Percentiles rank a stretch among this genome's conserved stretches.
Evolutionary conservation across 2,329 filamentous ascomycete genomes (phyloP).

Genomic region (Chaetomium olivaceum): DNA sequence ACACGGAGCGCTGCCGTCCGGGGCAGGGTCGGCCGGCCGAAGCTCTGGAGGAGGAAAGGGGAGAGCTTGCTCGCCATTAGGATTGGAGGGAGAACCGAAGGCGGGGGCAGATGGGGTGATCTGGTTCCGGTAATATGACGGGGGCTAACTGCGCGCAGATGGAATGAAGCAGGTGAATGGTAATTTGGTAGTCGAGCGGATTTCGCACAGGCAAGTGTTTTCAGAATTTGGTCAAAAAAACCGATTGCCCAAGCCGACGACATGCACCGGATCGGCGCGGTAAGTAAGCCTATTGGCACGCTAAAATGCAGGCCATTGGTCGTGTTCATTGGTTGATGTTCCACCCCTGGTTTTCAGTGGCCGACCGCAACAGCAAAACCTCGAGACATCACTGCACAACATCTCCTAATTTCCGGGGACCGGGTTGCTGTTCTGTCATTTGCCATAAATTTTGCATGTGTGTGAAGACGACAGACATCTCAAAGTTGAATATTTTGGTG

Average conservation of each 20-base stretch:
- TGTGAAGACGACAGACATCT: neutral
- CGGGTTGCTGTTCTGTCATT: neutral
- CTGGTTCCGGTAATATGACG: neutral
- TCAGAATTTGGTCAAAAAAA: slow-evolving; percentile 2
- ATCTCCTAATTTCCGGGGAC: neutral
- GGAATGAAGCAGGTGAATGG: neutral
- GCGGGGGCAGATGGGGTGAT: neutral
- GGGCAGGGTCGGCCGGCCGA: slow-evolving; percentile 22
- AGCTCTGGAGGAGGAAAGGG: slow-evolving; percentile 18
- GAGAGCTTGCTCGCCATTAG: slow-evolving; percentile 28
- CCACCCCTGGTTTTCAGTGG: neutral
- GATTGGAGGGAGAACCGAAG: neutral
- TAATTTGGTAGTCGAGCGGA: neutral
- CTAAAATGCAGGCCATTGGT: neutral
- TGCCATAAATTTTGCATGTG: no score
- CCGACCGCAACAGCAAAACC: neutral
- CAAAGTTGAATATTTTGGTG: neutral
- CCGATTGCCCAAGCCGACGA: neutral
- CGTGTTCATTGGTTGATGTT: neutral
- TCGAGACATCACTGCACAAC: slow-evolving; percentile 2
- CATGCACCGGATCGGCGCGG: slow-evolving; percentile 4
- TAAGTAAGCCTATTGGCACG: slow-evolving; percentile 22
- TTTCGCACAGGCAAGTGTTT: neutral
- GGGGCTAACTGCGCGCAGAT: neutral
- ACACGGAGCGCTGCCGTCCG: slow-evolving; percentile 11